phyloP scores from a whole-genome alignment of 2,329 filamentous ascomycete genomes.

The Cyclaneusma minus region DNA sequence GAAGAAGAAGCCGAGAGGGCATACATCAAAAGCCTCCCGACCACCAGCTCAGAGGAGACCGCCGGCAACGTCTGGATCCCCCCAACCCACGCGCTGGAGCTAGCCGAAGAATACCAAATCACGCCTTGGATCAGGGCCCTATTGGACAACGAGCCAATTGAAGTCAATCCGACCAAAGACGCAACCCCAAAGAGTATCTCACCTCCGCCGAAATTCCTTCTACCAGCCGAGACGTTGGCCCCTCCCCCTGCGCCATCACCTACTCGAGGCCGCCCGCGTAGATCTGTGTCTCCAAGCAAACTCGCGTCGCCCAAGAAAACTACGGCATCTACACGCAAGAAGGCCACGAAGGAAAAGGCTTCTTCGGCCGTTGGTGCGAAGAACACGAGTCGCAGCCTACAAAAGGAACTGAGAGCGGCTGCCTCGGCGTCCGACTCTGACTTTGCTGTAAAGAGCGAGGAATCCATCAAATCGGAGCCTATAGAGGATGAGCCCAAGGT shows the following conservation, averaged over 20 bases:
- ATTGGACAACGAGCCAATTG: slow-evolving; percentile 72
- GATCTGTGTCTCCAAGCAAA: slow-evolving; percentile 39
- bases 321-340: slow-evolving; percentile 23
- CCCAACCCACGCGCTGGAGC: slow-evolving; percentile 60
- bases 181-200: slow-evolving; percentile 56
- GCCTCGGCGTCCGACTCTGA: slow-evolving; percentile 8
- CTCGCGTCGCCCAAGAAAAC: slow-evolving; percentile 29
- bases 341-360: slow-evolving; percentile 27
- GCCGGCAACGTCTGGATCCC: slow-evolving; percentile 96
- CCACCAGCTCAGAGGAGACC: slow-evolving; percentile 79
- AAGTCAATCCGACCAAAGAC: slow-evolving; percentile 21
- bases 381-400: slow-evolving; percentile 29
- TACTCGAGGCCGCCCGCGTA: slow-evolving; percentile 25
- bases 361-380: slow-evolving; percentile 28
- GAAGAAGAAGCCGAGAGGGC: slow-evolving; percentile 66
- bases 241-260: slow-evolving; percentile 19
- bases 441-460: slow-evolving; percentile 1
- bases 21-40: slow-evolving; percentile 69
- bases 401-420: slow-evolving; percentile 28
- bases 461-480: slow-evolving; percentile 20
- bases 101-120: slow-evolving; percentile 81
- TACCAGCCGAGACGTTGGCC: slow-evolving; percentile 24
- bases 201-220: slow-evolving; percentile 60
- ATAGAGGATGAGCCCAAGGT: slow-evolving; percentile 43
- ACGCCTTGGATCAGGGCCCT: slow-evolving; percentile 81